Base-by-base conservation (phyloP, 129 eudicot genomes). In the Gnaphalium uliginosum region DNA sequence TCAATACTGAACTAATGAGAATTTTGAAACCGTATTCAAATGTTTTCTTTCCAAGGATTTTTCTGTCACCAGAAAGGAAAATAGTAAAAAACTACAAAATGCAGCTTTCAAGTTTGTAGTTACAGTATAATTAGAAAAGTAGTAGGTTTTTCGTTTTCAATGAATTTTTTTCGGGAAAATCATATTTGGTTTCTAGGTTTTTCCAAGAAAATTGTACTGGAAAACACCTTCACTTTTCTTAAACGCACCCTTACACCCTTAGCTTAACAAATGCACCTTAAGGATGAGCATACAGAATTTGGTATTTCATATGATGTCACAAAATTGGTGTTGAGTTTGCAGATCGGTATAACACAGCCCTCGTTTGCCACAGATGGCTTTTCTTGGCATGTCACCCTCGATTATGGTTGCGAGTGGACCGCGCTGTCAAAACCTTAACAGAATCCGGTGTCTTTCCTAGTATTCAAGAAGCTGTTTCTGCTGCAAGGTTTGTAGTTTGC, bases 281-380 rank as follows among this genome's bases (percentile, higher is more conserved):
- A 53, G 8, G 59, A 0, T 53, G 10, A 41, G 59, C 2, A n/a
- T 53, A 19, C 8, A 54, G 18, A 56, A 60, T 74, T 26, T 53
- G 66, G 2, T 39, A 41, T 74, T 66, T 69, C 37, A 39, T 74
- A 48, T 83, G 50, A 81, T 81, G 65, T 88, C 88, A 83, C 71
- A 68, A 59, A 39, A 53, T 83, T 74, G 78, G 35, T 86, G 74
- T 81, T 84, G 98, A 87, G 96, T 72, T 92, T 90, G 97, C 98
- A 94, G 98, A 94, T 90, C 93, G 98, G 88, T 87, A 94, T 94
- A 94, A 90, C 90, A 83, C 98, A 79, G 98, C 98, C 93, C 97
- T 90, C 85, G 98, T 94, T 94, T 94, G 98, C 98, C 93, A 86
- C 91, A 90, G 98, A 94, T 94, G 98, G 98, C 88, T 79, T 58